Conservation (phyloP, 208 protist species). For the Trypanosoma conorhini region DNA sequence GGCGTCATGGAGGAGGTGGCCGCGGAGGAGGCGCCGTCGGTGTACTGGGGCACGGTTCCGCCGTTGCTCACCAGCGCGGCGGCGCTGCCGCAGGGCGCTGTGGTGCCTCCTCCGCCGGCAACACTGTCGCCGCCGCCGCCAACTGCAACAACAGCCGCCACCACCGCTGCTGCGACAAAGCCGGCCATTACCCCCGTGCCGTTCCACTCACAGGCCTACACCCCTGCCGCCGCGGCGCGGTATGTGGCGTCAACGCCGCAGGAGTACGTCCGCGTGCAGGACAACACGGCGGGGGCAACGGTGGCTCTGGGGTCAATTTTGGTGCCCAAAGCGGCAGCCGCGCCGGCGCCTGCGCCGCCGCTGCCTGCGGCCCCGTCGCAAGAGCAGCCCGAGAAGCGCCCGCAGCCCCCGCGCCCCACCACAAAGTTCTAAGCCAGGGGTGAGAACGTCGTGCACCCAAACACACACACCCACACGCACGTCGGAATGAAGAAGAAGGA, state of each 20-base stretch:
- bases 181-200: slow-evolving; percentile 58
- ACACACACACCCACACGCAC: not conserved
- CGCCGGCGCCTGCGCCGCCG: not conserved
- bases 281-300: slow-evolving; percentile 51
- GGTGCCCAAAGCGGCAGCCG: slow-evolving; percentile 45
- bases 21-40: slow-evolving; percentile 25
- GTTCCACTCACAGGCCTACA: slow-evolving; percentile 72
- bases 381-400: slow-evolving; percentile 5
- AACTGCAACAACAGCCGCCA: slow-evolving; percentile 21
- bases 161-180: slow-evolving; percentile 13
- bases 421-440: slow-evolving; percentile 26
- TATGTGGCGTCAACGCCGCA: slow-evolving; percentile 40
- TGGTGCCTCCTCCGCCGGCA: not conserved
- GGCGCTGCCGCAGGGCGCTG: not conserved
- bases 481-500: not conserved
- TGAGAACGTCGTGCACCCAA: not conserved
- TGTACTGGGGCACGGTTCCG: slow-evolving; percentile 54
- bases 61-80: slow-evolving; percentile 17
- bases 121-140: not conserved
- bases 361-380: slow-evolving; percentile 3
- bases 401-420: slow-evolving; percentile 3
- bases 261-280: slow-evolving; percentile 85
- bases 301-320: slow-evolving; percentile 66
- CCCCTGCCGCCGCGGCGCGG: slow-evolving; percentile 22
- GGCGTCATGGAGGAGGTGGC: slow-evolving; percentile 83